Evolutionary conservation across 192 early-diverging fungal genomes (phyloP).

Genomic region (Backusella macrospora): DNA sequence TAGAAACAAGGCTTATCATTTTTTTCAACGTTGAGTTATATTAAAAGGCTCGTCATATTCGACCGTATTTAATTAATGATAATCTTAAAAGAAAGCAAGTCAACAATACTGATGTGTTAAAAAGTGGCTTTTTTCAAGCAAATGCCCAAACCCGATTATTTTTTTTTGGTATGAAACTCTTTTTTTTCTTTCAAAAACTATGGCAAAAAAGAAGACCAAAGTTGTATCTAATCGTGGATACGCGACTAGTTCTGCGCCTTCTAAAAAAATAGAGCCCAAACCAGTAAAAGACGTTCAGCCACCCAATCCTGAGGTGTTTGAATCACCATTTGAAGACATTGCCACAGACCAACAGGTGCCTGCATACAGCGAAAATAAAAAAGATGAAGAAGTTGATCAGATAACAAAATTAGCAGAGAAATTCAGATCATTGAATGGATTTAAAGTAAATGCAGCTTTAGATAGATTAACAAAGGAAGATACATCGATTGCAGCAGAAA

Average conservation of each 20-base stretch:
- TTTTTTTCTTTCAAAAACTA: neutral
- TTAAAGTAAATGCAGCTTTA: neutral
- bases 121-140: neutral
- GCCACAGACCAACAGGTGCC: neutral
- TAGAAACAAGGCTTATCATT: too few species aligned
- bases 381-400: neutral
- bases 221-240: slow-evolving; percentile 19
- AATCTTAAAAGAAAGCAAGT: slow-evolving; percentile 2
- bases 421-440: slow-evolving; percentile 14
- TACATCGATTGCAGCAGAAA: neutral
- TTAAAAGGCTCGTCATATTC: too few species aligned
- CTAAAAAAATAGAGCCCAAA: neutral
- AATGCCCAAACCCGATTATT: neutral
- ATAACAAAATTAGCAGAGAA: slow-evolving; percentile 9
- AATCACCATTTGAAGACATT: neutral
- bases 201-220: slow-evolving; percentile 24
- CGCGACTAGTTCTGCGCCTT: slow-evolving; percentile 18
- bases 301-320: neutral
- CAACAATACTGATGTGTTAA: neutral
- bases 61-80: too few species aligned
- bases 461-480: slow-evolving; percentile 9
- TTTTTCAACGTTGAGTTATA: too few species aligned
- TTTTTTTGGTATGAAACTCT: slow-evolving; percentile 1
- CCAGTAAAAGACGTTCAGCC: neutral
- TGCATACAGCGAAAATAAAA: neutral